These are phyloP conservation scores for Glutinoglossum americanum DNA, from an alignment of 495 filamentous ascomycete species.

Conservation along the genomic window DNA sequence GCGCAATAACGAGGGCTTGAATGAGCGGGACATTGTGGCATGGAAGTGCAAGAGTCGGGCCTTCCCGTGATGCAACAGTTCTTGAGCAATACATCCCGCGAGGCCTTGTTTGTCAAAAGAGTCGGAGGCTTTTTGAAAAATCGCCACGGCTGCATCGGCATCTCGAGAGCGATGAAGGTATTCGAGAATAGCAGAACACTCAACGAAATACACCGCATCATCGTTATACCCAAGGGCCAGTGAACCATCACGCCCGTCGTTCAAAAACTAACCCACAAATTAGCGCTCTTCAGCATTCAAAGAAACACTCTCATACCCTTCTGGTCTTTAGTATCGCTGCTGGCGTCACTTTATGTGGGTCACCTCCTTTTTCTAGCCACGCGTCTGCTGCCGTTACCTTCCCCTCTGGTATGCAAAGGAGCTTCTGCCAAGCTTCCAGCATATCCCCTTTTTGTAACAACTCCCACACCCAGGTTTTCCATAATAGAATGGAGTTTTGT, in stretches of 20 bases:
- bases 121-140: slow-evolving; percentile 18
- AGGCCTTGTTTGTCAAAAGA: slow-evolving; percentile 14
- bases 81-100: slow-evolving; percentile 6
- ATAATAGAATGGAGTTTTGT: slow-evolving; percentile 32
- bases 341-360: slow-evolving; percentile 7
- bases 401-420: slow-evolving; percentile 22
- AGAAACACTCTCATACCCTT: slow-evolving; percentile 20
- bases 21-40: slow-evolving; percentile 28
- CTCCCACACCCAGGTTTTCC: slow-evolving; percentile 55
- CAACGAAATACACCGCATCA: slow-evolving; percentile 30
- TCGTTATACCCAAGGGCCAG: slow-evolving; percentile 24
- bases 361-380: slow-evolving; percentile 11
- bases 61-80: slow-evolving; percentile 16
- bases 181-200: slow-evolving; percentile 36
- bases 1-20: slow-evolving; percentile 42
- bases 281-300: slow-evolving; percentile 2
- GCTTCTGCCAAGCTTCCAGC: slow-evolving; percentile 23
- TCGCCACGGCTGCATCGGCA: slow-evolving; percentile 16
- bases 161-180: slow-evolving; percentile 30
- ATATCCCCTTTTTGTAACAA: slow-evolving; percentile 28
- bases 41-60: slow-evolving; percentile 48
- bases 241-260: slow-evolving; percentile 31
- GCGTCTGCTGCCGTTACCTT: slow-evolving; percentile 11
- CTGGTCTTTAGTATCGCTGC: slow-evolving; percentile 31
- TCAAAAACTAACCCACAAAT: slow-evolving; percentile 22